Percentiles rank a stretch among this genome's conserved stretches.
phyloP scores from a whole-genome alignment of 208 protist genomes.

The Acanthamoeba sp. region DNA sequence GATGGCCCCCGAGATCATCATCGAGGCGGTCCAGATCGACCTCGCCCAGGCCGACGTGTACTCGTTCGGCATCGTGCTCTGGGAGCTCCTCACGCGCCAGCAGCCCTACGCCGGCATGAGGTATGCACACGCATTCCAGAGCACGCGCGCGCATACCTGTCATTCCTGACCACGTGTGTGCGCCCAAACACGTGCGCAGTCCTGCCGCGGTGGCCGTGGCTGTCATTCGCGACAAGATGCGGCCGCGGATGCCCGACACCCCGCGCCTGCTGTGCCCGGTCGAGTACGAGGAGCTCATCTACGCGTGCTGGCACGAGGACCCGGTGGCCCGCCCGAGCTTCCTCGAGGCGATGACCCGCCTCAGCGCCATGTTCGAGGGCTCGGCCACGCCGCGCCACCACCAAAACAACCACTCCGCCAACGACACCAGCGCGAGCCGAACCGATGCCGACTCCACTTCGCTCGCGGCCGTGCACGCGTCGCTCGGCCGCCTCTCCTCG shows the following conservation, averaged over 20 bases:
- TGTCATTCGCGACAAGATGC: constrained; percentile 42
- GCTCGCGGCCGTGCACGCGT: not conserved
- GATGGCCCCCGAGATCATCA: constrained; percentile 36
- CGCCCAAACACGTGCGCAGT: not conserved
- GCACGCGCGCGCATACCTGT: too few species aligned
- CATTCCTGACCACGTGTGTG: too few species aligned
- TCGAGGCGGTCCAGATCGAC: not conserved
- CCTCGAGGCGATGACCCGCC: constrained; percentile 27
- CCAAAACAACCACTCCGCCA: not conserved
- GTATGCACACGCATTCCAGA: not conserved
- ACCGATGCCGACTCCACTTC: too few species aligned
- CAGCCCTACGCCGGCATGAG: constrained; percentile 46
- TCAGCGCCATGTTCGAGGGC: constrained; percentile 26
- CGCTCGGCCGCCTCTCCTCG: too few species aligned
- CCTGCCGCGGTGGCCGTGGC: constrained; percentile 28
- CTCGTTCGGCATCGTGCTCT: not conserved
- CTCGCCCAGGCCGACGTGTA: not conserved
- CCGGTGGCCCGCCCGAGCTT: not conserved
- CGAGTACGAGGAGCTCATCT: constrained; percentile 11
- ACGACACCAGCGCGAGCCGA: not conserved
- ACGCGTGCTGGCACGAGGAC: constrained; percentile 35
- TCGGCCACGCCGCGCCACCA: not conserved
- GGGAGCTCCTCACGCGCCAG: not conserved
- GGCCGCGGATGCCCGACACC: constrained; percentile 2
- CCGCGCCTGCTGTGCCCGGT: not conserved